These are phyloP conservation scores for Elymus sibiricus DNA, from an alignment of 176 grass and related monocot species.

Conservation along the genomic window DNA sequence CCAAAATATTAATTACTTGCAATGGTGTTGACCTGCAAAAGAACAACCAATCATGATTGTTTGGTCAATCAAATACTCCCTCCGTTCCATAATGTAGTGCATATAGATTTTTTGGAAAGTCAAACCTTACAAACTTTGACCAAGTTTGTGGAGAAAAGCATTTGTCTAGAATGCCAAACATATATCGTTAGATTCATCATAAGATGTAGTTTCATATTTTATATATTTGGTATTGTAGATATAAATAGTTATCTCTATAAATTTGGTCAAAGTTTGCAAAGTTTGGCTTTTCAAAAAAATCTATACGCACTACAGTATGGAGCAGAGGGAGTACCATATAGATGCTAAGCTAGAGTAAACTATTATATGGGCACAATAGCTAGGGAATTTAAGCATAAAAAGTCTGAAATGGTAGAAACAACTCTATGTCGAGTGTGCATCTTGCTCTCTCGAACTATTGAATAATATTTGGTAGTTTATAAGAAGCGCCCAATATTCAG, in stretches of 20 bases:
- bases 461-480: not conserved
- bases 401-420: not conserved
- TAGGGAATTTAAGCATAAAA: not conserved
- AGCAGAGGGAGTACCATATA: not conserved
- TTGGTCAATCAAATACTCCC: not conserved
- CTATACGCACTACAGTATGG: too few species aligned
- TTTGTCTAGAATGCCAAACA: too few species aligned
- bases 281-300: too few species aligned
- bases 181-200: too few species aligned
- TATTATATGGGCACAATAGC: not conserved
- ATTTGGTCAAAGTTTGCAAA: too few species aligned
- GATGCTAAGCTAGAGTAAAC: not conserved
- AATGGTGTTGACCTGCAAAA: conserved; percentile 63
- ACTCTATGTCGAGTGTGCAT: not conserved
- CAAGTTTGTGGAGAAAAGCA: too few species aligned
- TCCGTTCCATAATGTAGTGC: too few species aligned
- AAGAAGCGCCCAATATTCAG: not conserved
- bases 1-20: conserved; percentile 85
- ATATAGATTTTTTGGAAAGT: too few species aligned
- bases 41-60: not conserved
- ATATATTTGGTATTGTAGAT: too few species aligned
- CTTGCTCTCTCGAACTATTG: not conserved
- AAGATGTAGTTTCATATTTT: too few species aligned
- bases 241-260: too few species aligned
- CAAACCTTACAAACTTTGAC: too few species aligned